Evolutionary conservation across 164 flowering plant genomes (phyloP).

Genomic region (Liriodendron chinense): DNA sequence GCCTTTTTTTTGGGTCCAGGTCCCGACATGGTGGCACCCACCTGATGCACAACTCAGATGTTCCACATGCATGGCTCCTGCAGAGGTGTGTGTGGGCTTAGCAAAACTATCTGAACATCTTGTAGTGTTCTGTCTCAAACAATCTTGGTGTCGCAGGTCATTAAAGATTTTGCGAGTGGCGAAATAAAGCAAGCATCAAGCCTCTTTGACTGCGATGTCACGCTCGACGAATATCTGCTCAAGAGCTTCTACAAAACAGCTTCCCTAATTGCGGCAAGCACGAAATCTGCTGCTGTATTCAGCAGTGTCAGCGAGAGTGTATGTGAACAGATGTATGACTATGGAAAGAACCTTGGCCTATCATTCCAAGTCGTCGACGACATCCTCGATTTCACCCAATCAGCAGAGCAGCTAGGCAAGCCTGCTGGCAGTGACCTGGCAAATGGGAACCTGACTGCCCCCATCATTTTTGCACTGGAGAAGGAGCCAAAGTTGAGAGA

Average conservation of each 20-base stretch:
- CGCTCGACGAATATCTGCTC: slow-evolving; percentile 76
- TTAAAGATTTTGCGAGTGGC: slow-evolving; percentile 98
- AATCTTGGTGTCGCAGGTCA: slow-evolving; percentile 50
- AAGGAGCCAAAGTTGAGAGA: slow-evolving; percentile 70
- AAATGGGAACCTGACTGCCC: slow-evolving; percentile 92
- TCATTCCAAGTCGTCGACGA: slow-evolving; percentile 97
- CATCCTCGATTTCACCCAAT: slow-evolving; percentile 90
- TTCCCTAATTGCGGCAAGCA: slow-evolving; percentile 86
- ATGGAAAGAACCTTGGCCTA: slow-evolving; percentile 84
- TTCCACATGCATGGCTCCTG: neutral
- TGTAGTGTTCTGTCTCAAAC: slow-evolving; percentile 1
- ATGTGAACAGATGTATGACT: slow-evolving; percentile 69
- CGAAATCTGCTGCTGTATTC: slow-evolving; percentile 87
- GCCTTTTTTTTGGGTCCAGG: neutral
- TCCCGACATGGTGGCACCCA: neutral
- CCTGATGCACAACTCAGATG: neutral
- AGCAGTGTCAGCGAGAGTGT: slow-evolving; percentile 54
- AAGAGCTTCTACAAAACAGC: slow-evolving; percentile 97
- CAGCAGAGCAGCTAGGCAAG: slow-evolving; percentile 91
- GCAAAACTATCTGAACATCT: neutral
- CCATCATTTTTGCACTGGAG: slow-evolving; percentile 86
- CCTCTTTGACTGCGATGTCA: slow-evolving; percentile 74
- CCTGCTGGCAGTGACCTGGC: slow-evolving; percentile 86
- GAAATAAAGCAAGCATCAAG: slow-evolving; percentile 98
- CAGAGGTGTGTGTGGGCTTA: neutral